A percentile compares a stretch with the other conserved stretches of the same genome.
Evolutionary conservation across 768 basidiomycete genomes (phyloP).

Genomic region (Collybia sp.): DNA sequence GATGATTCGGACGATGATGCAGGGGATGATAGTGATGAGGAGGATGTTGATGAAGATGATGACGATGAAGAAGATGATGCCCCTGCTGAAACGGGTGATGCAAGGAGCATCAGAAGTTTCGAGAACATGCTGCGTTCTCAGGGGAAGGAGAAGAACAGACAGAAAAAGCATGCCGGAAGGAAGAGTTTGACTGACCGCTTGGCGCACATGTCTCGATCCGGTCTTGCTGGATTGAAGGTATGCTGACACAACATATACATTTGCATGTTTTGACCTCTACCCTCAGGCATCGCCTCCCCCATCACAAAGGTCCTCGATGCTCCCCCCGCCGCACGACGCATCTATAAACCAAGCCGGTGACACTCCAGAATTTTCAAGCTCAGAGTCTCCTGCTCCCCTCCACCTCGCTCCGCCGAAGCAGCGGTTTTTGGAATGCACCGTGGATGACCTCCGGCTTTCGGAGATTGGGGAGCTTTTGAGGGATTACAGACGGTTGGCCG

Average conservation of each 20-base stretch:
- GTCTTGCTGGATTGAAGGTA: slow-evolving; percentile 44
- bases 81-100: slow-evolving; percentile 40
- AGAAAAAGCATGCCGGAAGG: slow-evolving; percentile 26
- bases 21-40: slow-evolving; percentile 24
- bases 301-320: slow-evolving; percentile 20
- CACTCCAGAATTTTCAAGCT: slow-evolving; percentile 30
- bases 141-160: slow-evolving; percentile 18
- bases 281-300: slow-evolving; percentile 20
- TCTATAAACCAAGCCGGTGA: slow-evolving; percentile 11
- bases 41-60: slow-evolving; percentile 34
- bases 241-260: slow-evolving; percentile 2
- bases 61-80: slow-evolving; percentile 40
- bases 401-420: slow-evolving; percentile 57
- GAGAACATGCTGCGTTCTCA: slow-evolving; percentile 74
- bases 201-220: slow-evolving; percentile 59
- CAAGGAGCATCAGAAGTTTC: slow-evolving; percentile 80
- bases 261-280: no score
- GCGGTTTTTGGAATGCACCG: slow-evolving; percentile 66
- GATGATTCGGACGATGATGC: slow-evolving; percentile 16
- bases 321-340: slow-evolving; percentile 1
- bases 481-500: slow-evolving; percentile 80
- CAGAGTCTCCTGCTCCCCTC: slow-evolving; percentile 29
- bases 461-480: slow-evolving; percentile 77
- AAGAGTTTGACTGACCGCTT: slow-evolving; percentile 81
- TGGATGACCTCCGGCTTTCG: slow-evolving; percentile 73